phyloP scores from a whole-genome alignment of 2,329 filamentous ascomycete species.

The Aspergillus eucalypticola region DNA sequence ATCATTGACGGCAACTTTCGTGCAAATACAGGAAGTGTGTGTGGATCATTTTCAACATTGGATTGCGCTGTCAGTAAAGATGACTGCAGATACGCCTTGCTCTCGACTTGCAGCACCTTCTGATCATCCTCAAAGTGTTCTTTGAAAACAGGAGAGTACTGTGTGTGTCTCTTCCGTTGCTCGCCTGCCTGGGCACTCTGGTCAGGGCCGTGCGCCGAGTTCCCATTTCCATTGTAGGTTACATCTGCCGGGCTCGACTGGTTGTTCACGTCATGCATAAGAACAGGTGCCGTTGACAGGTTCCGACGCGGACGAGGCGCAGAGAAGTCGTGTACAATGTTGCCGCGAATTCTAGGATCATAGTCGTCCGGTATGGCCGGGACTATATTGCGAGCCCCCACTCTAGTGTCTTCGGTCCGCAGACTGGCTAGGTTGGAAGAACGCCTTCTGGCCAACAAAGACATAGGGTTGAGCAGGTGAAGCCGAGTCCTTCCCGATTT shows the following conservation, averaged over 20 bases:
- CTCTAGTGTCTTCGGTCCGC: constrained; percentile 53
- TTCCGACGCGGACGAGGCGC: constrained; percentile 54
- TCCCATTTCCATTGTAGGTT: constrained; percentile 11
- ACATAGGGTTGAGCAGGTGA: constrained; percentile 62
- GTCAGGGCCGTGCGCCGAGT: constrained; percentile 14
- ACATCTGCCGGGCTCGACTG: constrained; percentile 17
- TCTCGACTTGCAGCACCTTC: constrained; percentile 41
- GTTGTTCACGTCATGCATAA: constrained; percentile 15
- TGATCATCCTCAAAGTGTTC: constrained; percentile 61
- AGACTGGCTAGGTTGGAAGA: constrained; percentile 53
- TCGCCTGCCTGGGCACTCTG: constrained; percentile 22
- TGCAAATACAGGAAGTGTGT: constrained; percentile 46
- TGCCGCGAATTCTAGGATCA: constrained; percentile 64
- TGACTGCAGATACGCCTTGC: constrained; percentile 47
- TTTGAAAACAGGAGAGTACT: constrained; percentile 60
- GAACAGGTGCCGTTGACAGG: constrained; percentile 28
- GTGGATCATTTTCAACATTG: constrained; percentile 29
- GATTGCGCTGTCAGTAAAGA: constrained; percentile 35
- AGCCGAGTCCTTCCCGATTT: constrained; percentile 52
- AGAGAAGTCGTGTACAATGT: constrained; percentile 66
- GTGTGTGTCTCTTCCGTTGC: constrained; percentile 35
- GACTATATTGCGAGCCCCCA: constrained; percentile 51
- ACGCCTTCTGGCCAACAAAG: constrained; percentile 58
- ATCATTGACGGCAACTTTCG: constrained; percentile 42
- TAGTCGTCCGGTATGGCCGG: constrained; percentile 61